A percentile compares a stretch with the other conserved stretches of the same genome.
phyloP scores from a whole-genome alignment of 2,329 filamentous ascomycete genomes.

The Lanzia echinophila region DNA sequence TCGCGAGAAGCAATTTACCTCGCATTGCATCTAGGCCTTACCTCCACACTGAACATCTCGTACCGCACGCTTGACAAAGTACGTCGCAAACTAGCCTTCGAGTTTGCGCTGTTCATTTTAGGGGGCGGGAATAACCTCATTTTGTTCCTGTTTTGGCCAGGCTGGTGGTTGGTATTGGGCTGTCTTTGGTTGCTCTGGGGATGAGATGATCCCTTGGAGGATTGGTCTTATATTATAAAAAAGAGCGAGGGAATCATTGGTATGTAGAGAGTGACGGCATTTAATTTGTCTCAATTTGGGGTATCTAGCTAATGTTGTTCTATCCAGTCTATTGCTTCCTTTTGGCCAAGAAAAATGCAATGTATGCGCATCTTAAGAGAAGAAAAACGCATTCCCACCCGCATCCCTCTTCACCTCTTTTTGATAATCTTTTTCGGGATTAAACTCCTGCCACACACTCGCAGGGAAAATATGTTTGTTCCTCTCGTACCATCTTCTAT shows the following conservation, averaged over 20 bases:
- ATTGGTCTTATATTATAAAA: too few relatives aligned
- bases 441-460: constrained; percentile 92
- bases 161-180: constrained; percentile 24
- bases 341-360: too few relatives aligned
- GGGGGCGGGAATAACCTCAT: constrained; percentile 25
- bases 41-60: constrained; percentile 11
- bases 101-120: constrained; percentile 26
- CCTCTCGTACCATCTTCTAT: constrained; percentile 91
- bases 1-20: constrained; percentile 17
- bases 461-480: constrained; percentile 99
- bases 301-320: constrained; percentile 7
- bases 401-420: constrained; percentile 72
- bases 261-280: too few relatives aligned
- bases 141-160: constrained; percentile 29
- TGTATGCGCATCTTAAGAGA: constrained; percentile 39
- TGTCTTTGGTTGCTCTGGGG: constrained; percentile 1
- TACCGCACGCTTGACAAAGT: constrained; percentile 15
- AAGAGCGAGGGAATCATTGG: too few relatives aligned
- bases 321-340: constrained; percentile 1
- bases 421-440: constrained; percentile 80
- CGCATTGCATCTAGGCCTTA: constrained; percentile 18
- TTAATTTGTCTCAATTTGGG: neutral
- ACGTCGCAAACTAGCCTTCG: constrained; percentile 20
- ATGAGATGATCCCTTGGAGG: neutral
- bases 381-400: constrained; percentile 92